Base-by-base conservation (phyloP, 2,329 filamentous ascomycete genomes). In the Podosphaera fusca region DNA sequence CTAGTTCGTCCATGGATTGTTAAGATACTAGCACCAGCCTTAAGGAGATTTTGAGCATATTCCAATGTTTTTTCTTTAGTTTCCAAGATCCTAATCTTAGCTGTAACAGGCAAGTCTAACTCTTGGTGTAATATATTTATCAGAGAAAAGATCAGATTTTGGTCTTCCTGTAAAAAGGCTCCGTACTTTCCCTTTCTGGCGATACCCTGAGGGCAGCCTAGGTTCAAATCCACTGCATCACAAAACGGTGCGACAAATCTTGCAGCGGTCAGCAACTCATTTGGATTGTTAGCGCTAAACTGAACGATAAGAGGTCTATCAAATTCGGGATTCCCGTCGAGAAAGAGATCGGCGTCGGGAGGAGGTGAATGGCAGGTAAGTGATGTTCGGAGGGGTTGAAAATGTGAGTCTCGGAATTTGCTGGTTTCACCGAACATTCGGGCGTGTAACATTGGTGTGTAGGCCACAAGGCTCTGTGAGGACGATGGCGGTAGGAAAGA, bases 121-220 rank as follows among this genome's bases (percentile, higher is more conserved):
- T 87, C 78, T 46, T 77, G 76, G 67, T 95, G 86, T 51, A 96
- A 73, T n/a, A 73, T 87, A 64, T 83, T 82, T 65, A 98, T 87
- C 66, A 98, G 74, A n/a, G 75, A 75, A 66, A 82, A 84, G 58
- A 98, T 85, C 57, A 94, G 72, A 30, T 82, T 79, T 73, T 87
- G 88, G 65, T 96, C 85, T 68, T 98, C 92, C 69, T 98, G 92
- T 63, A 98, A 70, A 66, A 96, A 98, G 0, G 90, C 84, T 30
- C 92, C 92, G 66, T 98, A 98, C 67, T 86, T 82, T 7, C 92
- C 92, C 67, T 85, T 85, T 67, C 80, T 80, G 38, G 92, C 92
- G 63, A 98, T 98, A 1, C 90, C 90, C 67, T 98, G 92, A 0
- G 92, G 92, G 70, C 92, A 98, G 6, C 92, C 92, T 3, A 98